phyloP scores from a whole-genome alignment of 2,329 filamentous ascomycete genomes.

The Epichloe brachyelytri region DNA sequence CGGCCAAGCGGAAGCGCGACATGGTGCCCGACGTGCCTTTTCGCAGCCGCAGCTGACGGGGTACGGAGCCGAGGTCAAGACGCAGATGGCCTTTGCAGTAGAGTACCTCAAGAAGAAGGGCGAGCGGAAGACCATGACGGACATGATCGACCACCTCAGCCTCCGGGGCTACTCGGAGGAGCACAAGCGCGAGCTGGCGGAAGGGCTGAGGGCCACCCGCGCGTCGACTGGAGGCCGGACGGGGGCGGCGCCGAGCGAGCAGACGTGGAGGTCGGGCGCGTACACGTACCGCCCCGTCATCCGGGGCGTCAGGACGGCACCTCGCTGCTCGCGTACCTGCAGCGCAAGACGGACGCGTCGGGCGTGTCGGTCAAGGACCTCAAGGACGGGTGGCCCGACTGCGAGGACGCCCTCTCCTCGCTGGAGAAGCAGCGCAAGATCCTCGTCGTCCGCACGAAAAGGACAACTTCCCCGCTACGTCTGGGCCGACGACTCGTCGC shows the following conservation, averaged over 20 bases:
- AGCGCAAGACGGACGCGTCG: conserved; percentile 66
- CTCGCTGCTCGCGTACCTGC: conserved; percentile 68
- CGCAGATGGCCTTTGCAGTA: conserved; percentile 77
- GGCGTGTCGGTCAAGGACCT: conserved; percentile 79
- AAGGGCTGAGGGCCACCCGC: conserved; percentile 54
- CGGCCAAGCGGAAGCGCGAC: conserved; percentile 49
- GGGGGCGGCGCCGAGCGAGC: conserved; percentile 43
- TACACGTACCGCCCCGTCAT: conserved; percentile 79
- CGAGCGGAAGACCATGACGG: conserved; percentile 54
- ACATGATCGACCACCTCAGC: conserved; percentile 71
- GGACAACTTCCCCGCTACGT: conserved; percentile 78
- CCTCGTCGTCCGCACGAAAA: conserved; percentile 85
- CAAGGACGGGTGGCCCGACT: conserved; percentile 90
- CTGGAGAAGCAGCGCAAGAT: conserved; percentile 70
- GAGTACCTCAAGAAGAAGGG: conserved; percentile 66
- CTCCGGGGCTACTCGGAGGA: conserved; percentile 49
- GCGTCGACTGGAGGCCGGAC: conserved; percentile 44
- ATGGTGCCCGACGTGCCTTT: conserved; percentile 43
- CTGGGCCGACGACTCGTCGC: conserved; percentile 74
- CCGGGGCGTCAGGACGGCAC: conserved; percentile 61
- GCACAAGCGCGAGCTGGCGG: conserved; percentile 50
- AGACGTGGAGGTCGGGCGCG: conserved; percentile 54
- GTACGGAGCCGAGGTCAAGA: conserved; percentile 69
- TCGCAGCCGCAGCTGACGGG: conserved; percentile 67
- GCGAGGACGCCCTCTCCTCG: conserved; percentile 62